Percentiles rank a stretch among this genome's conserved stretches.
phyloP scores from a whole-genome alignment of 148 eudicot species.

The Vaccinium myrtillus region DNA sequence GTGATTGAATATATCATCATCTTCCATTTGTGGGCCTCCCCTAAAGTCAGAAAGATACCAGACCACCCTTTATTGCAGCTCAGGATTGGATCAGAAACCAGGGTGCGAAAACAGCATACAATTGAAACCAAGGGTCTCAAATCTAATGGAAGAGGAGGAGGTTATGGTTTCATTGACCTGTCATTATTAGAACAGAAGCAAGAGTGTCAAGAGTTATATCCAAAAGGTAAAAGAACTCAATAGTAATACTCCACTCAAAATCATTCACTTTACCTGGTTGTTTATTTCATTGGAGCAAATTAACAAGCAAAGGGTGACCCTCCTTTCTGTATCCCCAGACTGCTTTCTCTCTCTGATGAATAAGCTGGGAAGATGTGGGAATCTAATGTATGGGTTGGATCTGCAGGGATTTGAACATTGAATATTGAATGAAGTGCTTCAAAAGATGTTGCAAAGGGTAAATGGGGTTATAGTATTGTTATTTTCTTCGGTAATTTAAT shows the following conservation, averaged over 20 bases:
- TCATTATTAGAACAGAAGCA: constrained; percentile 7
- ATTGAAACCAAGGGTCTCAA: neutral
- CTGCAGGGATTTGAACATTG: constrained; percentile 36
- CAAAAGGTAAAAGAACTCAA: constrained; percentile 7
- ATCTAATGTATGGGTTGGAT: constrained; percentile 51
- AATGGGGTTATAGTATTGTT: constrained; percentile 25
- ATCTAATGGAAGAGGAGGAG: constrained; percentile 10
- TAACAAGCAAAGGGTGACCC: constrained; percentile 11
- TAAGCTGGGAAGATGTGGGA: constrained; percentile 36
- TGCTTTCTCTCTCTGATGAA: constrained; percentile 12
- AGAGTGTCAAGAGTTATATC: constrained; percentile 2
- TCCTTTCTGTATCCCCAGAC: constrained; percentile 11
- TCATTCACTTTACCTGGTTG: constrained; percentile 29
- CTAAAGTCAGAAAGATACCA: constrained; percentile 15
- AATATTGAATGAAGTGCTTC: constrained; percentile 22
- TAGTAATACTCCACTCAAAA: neutral
- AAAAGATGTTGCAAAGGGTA: constrained; percentile 33
- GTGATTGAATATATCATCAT: constrained; percentile 36
- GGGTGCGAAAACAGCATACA: constrained; percentile 7
- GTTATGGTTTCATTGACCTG: constrained; percentile 1
- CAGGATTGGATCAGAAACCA: constrained; percentile 17
- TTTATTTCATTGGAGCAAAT: constrained; percentile 3
- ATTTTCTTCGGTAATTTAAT: constrained; percentile 24
- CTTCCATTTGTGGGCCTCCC: constrained; percentile 35
- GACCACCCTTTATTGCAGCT: constrained; percentile 6